Evolutionary conservation across 2,329 filamentous ascomycete species (phyloP).

Genomic region (Fusarium graminum): DNA sequence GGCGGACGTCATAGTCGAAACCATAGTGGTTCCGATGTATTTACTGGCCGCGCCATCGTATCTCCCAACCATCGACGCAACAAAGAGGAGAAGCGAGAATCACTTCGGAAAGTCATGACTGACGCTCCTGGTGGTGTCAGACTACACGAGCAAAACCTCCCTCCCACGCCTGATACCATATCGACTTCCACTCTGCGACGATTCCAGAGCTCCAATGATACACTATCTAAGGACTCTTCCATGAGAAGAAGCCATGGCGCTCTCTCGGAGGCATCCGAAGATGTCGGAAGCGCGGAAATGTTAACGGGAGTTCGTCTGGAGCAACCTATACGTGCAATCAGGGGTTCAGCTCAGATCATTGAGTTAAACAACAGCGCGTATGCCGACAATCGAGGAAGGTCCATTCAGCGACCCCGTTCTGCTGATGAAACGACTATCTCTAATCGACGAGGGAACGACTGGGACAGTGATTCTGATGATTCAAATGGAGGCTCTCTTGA

Average conservation of each 20-base stretch:
- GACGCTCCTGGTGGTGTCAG: slow-evolving; percentile 59
- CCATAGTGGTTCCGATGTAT: slow-evolving; percentile 36
- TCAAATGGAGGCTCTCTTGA: slow-evolving; percentile 59
- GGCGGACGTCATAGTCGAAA: slow-evolving; percentile 51
- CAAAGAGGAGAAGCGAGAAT: slow-evolving; percentile 63
- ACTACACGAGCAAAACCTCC: slow-evolving; percentile 60
- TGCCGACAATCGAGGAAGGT: slow-evolving; percentile 36
- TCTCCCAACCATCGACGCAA: slow-evolving; percentile 46
- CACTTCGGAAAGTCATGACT: slow-evolving; percentile 63
- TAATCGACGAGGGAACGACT: slow-evolving; percentile 56
- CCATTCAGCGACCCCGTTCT: slow-evolving; percentile 60
- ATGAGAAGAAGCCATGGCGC: slow-evolving; percentile 50
- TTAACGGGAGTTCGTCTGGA: slow-evolving; percentile 35
- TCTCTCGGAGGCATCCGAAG: slow-evolving; percentile 48
- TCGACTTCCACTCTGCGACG: slow-evolving; percentile 67
- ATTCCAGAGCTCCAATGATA: slow-evolving; percentile 65
- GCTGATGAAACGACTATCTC: slow-evolving; percentile 62
- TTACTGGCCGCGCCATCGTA: slow-evolving; percentile 28
- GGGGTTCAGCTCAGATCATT: slow-evolving; percentile 39
- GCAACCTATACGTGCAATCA: slow-evolving; percentile 32
- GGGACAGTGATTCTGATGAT: slow-evolving; percentile 61
- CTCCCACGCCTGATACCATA: slow-evolving; percentile 71
- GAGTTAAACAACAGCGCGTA: slow-evolving; percentile 42
- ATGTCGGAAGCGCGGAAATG: slow-evolving; percentile 37
- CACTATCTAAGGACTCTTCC: slow-evolving; percentile 54